Evolutionary conservation across 108 stramenopile species (phyloP).

Genomic region (Aurantiochytrium sp.): DNA sequence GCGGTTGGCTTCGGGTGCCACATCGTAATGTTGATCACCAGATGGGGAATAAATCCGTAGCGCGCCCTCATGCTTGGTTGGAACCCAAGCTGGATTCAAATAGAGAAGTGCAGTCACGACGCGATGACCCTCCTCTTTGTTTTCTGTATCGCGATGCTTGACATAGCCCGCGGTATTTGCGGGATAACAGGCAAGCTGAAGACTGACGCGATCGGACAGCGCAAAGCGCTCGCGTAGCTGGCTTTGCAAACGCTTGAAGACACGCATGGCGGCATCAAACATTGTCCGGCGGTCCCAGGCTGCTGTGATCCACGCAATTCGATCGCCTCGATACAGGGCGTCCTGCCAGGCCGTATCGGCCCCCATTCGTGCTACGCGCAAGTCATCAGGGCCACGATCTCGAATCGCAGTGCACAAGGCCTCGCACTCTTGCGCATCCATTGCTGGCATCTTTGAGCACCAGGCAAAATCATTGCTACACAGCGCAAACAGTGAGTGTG

Average conservation of each 20-base stretch:
- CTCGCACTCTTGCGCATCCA: neutral
- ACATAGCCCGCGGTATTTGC: neutral
- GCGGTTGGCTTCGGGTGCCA: neutral
- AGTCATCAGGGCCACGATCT: neutral
- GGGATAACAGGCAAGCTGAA: neutral
- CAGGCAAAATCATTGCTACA: neutral
- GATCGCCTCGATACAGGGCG: neutral
- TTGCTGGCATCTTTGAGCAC: neutral
- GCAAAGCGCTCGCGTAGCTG: neutral
- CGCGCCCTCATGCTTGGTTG: neutral
- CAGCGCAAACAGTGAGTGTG: neutral
- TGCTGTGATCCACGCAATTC: neutral
- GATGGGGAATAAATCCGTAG: neutral
- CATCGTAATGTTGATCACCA: neutral
- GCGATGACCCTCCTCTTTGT: neutral
- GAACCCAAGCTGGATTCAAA: neutral
- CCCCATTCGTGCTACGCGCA: neutral
- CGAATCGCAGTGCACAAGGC: neutral
- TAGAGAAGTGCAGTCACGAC: neutral
- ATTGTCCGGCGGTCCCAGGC: conserved; percentile 7
- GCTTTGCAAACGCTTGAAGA: neutral
- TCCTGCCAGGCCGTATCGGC: neutral
- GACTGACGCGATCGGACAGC: neutral
- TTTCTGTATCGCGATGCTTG: neutral
- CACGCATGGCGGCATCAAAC: neutral